Evolutionary conservation across 2,329 filamentous ascomycete genomes (phyloP).

Genomic region (Aspergillus fijiensis): DNA sequence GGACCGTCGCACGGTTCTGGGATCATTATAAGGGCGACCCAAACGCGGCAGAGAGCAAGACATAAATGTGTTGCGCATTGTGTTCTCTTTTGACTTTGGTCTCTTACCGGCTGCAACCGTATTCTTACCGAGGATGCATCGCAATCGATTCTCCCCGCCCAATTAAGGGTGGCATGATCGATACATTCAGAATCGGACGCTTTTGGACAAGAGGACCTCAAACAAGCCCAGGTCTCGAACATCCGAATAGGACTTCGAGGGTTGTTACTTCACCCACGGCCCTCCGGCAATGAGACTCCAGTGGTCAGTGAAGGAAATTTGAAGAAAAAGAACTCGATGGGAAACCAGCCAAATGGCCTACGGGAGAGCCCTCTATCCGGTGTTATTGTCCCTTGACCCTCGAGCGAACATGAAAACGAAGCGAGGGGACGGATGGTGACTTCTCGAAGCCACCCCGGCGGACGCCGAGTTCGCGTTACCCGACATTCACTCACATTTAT

Average conservation of each 20-base stretch:
- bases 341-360: too few relatives aligned
- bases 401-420: background rate
- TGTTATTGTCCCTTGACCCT: background rate
- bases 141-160: background rate
- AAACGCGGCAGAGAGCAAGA: background rate
- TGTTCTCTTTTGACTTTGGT: background rate
- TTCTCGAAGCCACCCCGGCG: too few relatives aligned
- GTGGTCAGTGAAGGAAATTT: too few relatives aligned
- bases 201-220: background rate
- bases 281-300: too few relatives aligned
- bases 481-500: background rate
- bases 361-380: background rate
- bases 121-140: background rate
- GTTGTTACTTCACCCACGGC: too few relatives aligned
- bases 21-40: background rate
- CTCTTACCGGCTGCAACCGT: background rate
- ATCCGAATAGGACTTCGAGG: too few relatives aligned
- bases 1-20: background rate
- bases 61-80: background rate
- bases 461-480: background rate
- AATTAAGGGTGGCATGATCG: background rate
- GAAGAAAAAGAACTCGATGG: too few relatives aligned
- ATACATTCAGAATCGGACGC: background rate
- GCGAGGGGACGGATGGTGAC: background rate
- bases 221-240: too few relatives aligned